These are phyloP conservation scores for Solanum chiquidenum DNA, from an alignment of 257 asterid genomes.

Conservation along the genomic window DNA sequence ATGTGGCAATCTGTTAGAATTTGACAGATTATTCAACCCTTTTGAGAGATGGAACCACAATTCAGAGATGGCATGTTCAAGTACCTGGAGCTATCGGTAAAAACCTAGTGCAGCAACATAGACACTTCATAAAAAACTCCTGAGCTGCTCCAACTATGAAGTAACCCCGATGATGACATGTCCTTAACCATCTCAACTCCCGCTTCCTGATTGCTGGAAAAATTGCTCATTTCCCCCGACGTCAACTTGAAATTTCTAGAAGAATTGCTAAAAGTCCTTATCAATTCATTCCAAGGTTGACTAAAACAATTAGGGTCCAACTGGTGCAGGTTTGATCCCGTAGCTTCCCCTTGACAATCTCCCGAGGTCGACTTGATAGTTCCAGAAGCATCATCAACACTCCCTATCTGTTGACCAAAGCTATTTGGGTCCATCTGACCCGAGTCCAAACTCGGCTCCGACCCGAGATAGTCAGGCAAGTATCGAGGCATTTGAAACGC, in stretches of 20 bases:
- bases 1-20: not conserved
- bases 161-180: not conserved
- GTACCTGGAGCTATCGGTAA: not conserved
- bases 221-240: not conserved
- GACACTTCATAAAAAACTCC: not conserved
- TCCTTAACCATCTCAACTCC: not conserved
- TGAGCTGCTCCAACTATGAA: not conserved
- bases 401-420: not conserved
- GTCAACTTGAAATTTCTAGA: not conserved
- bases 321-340: not conserved
- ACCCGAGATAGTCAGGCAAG: too few relatives aligned
- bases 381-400: not conserved
- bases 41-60: not conserved
- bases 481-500: not conserved
- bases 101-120: not conserved
- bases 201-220: not conserved
- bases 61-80: not conserved
- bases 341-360: not conserved
- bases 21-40: not conserved
- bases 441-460: too few relatives aligned
- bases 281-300: slow-evolving; percentile 13
- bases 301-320: not conserved
- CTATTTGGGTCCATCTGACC: not conserved
- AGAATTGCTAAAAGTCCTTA: slow-evolving; percentile 35
- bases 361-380: not conserved